Conservation (phyloP, 2,329 filamentous ascomycete genomes). For the Rhinocladiella similis region DNA sequence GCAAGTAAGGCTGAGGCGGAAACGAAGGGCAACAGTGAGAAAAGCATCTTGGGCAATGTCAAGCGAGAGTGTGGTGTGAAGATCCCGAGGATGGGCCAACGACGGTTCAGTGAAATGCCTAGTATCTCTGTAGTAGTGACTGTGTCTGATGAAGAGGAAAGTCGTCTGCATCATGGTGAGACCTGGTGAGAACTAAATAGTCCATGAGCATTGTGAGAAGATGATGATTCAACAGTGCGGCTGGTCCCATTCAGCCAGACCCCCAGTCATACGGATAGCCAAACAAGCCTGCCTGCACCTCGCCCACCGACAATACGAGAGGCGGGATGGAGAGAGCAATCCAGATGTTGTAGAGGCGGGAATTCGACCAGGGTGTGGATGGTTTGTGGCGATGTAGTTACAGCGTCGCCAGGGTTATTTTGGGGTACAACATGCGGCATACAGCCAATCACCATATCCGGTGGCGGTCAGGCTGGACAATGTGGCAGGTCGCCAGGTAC, state of each 20-base stretch:
- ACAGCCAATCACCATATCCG: neutral
- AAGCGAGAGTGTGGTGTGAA: conserved; percentile 1
- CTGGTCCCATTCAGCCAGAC: neutral
- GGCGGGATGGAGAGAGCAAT: neutral
- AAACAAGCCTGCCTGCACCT: neutral
- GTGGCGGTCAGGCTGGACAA: conserved; percentile 2
- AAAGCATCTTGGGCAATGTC: conserved; percentile 17
- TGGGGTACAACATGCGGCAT: neutral
- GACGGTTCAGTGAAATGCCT: neutral
- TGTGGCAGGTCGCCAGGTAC: neutral
- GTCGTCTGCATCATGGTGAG: neutral
- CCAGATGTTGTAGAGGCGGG: neutral
- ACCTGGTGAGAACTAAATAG: conserved; percentile 1
- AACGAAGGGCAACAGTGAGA: conserved; percentile 19
- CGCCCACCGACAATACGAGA: neutral
- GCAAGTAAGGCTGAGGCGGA: conserved; percentile 16
- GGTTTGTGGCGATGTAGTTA: neutral
- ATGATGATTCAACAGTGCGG: neutral
- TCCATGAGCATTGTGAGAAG: neutral
- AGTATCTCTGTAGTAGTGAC: neutral
- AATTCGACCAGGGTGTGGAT: neutral
- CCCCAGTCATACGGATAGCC: neutral
- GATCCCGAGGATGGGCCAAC: no score
- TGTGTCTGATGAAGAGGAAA: neutral
- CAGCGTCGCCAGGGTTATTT: neutral